These are phyloP conservation scores for Daldinia concentrica DNA, from an alignment of 495 filamentous ascomycete genomes.

Conservation along the genomic window DNA sequence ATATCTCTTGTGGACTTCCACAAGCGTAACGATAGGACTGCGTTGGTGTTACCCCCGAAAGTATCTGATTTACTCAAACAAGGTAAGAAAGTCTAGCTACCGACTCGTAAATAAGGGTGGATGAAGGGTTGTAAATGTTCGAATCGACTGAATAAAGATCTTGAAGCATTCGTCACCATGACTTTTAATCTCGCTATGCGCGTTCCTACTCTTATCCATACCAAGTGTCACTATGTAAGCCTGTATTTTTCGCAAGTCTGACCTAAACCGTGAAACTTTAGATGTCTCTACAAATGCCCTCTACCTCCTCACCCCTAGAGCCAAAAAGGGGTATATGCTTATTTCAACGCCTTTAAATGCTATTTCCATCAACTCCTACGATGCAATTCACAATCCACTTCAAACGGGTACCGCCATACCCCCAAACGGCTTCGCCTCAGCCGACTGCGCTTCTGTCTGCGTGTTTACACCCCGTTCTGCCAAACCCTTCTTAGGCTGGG, in stretches of 20 bases:
- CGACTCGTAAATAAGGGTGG: background rate
- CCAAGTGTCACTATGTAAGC: background rate
- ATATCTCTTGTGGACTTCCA: slow-evolving; percentile 88
- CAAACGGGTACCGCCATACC: slow-evolving; percentile 25
- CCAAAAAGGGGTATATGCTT: slow-evolving; percentile 18
- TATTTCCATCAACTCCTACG: slow-evolving; percentile 13
- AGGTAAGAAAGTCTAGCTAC: slow-evolving; percentile 60
- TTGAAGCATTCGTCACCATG: background rate
- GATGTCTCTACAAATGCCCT: slow-evolving; percentile 22
- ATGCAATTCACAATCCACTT: background rate
- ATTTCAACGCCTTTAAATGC: slow-evolving; percentile 44
- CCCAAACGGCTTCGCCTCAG: slow-evolving; percentile 26
- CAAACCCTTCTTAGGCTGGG: slow-evolving; percentile 42
- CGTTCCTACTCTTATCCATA: background rate
- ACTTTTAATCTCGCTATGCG: background rate
- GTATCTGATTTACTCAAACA: slow-evolving; percentile 68
- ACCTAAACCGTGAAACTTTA: slow-evolving; percentile 1
- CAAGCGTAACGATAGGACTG: slow-evolving; percentile 84
- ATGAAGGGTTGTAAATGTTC: background rate
- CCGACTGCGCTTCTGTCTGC: slow-evolving; percentile 9
- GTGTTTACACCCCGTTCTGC: slow-evolving; percentile 46
- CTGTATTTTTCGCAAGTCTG: background rate
- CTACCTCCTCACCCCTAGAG: background rate
- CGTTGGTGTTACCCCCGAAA: slow-evolving; percentile 89
- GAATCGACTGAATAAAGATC: background rate